Evolutionary conservation across 2,329 filamentous ascomycete species (phyloP).

Genomic region (Eurotiales sp.): DNA sequence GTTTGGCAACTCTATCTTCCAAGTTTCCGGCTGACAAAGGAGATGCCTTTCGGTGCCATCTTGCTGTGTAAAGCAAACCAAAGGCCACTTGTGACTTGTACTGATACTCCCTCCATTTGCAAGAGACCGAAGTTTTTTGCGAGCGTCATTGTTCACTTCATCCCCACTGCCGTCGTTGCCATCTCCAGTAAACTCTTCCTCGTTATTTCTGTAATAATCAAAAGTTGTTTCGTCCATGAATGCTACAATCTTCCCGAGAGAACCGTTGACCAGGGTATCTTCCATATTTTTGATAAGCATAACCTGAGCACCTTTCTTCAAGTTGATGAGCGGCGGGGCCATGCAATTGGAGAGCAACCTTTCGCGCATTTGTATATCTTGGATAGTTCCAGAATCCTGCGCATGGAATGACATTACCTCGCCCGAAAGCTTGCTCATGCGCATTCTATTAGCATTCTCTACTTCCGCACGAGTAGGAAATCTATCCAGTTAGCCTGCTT

Average conservation of each 20-base stretch:
- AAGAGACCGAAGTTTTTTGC: constrained; percentile 55
- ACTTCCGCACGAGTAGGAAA: constrained; percentile 91
- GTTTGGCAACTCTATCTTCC: constrained; percentile 96
- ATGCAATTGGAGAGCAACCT: constrained; percentile 86
- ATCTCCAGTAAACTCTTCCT: constrained; percentile 52
- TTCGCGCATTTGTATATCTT: constrained; percentile 65
- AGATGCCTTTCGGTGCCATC: constrained; percentile 74
- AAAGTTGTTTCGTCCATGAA: constrained; percentile 72
- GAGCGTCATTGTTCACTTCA: constrained; percentile 39
- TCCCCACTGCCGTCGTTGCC: constrained; percentile 44
- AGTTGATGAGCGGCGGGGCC: constrained; percentile 72
- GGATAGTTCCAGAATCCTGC: constrained; percentile 65
- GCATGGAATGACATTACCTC: constrained; percentile 67
- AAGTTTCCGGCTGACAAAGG: constrained; percentile 80
- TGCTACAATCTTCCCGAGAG: constrained; percentile 75
- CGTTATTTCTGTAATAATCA: constrained; percentile 55
- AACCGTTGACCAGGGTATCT: constrained; percentile 88
- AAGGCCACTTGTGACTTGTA: constrained; percentile 63
- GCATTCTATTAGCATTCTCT: constrained; percentile 73
- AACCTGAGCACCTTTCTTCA: constrained; percentile 92
- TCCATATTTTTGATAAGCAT: constrained; percentile 99
- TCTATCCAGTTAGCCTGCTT: constrained; percentile 36
- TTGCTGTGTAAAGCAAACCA: constrained; percentile 77
- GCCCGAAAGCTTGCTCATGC: constrained; percentile 70
- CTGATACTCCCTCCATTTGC: constrained; percentile 46